A percentile compares a stretch with the other conserved stretches of the same genome.
phyloP scores from a whole-genome alignment of 306 rosid genomes.

The Vachellia pachyceras region DNA sequence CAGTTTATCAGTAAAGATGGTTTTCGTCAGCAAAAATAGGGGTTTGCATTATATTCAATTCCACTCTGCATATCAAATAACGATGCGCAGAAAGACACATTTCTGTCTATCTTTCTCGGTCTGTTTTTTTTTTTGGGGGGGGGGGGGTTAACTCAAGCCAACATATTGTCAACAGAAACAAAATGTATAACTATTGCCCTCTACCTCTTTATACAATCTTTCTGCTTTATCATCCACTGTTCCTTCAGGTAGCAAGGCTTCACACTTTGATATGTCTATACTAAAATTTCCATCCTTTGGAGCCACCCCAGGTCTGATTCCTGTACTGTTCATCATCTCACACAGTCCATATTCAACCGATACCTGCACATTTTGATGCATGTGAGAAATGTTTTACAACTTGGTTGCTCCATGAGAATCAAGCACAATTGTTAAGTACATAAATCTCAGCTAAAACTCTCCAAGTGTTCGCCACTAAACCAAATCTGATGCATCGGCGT shows the following conservation, averaged over 20 bases:
- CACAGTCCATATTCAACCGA: slow-evolving; percentile 80
- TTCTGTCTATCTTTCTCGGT: neutral
- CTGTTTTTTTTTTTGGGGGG: no score
- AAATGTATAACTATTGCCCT: neutral
- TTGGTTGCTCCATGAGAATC: neutral
- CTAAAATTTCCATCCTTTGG: slow-evolving; percentile 71
- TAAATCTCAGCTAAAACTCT: neutral
- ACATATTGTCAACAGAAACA: neutral
- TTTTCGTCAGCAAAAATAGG: slow-evolving; percentile 15
- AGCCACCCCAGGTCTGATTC: slow-evolving; percentile 56
- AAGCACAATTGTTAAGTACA: neutral
- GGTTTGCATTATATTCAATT: neutral
- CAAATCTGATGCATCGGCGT: neutral
- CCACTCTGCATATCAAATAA: neutral
- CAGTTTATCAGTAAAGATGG: slow-evolving; percentile 25
- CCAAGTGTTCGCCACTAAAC: neutral
- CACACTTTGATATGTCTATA: slow-evolving; percentile 63
- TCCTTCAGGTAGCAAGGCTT: slow-evolving; percentile 63
- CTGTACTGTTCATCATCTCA: slow-evolving; percentile 71
- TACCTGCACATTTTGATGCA: slow-evolving; percentile 48
- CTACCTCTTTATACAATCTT: slow-evolving; percentile 69
- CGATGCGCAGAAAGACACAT: neutral
- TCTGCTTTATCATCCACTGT: slow-evolving; percentile 59
- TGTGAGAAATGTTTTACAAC: slow-evolving; percentile 1
- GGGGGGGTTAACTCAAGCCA: no score